These are phyloP conservation scores for Cystofilobasidium ferigula DNA, from an alignment of 768 basidiomycete species.

Conservation along the genomic window DNA sequence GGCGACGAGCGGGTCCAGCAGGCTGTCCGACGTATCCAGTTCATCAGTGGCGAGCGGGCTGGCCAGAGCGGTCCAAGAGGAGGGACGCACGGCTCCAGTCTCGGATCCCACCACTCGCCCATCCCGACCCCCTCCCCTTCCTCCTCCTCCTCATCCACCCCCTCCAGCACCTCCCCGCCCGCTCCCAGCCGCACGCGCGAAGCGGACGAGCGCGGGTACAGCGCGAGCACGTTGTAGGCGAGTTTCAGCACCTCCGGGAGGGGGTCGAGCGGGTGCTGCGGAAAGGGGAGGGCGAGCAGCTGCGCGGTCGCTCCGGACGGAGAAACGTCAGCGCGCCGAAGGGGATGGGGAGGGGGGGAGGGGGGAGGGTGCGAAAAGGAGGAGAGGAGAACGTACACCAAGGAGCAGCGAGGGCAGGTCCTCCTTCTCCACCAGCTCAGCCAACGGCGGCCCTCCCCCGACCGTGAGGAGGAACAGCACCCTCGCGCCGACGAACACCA, in stretches of 20 bases:
- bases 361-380: too few relatives aligned
- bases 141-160: constrained; percentile 28
- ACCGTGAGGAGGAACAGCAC: constrained; percentile 30
- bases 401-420: background rate
- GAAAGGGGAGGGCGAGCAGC: constrained; percentile 37
- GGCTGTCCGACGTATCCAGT: constrained; percentile 41
- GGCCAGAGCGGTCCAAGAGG: background rate
- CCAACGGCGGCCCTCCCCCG: background rate
- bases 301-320: too few relatives aligned
- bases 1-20: constrained; percentile 59
- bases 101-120: constrained; percentile 64
- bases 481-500: constrained; percentile 23
- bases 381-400: background rate
- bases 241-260: constrained; percentile 75
- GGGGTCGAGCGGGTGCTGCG: constrained; percentile 53
- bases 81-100: constrained; percentile 55
- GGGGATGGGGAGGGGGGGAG: too few relatives aligned
- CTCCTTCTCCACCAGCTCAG: background rate
- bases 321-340: too few relatives aligned
- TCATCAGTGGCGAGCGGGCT: background rate
- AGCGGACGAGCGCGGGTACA: constrained; percentile 52
- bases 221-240: constrained; percentile 64
- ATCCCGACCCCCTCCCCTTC: constrained; percentile 33
- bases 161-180: constrained; percentile 28
- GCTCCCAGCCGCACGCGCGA: constrained; percentile 19